Percentiles rank a stretch among this genome's conserved stretches.
These are phyloP conservation scores for Ensete ventricosum DNA, from an alignment of 176 grass and related monocot species.

Conservation along the genomic window DNA sequence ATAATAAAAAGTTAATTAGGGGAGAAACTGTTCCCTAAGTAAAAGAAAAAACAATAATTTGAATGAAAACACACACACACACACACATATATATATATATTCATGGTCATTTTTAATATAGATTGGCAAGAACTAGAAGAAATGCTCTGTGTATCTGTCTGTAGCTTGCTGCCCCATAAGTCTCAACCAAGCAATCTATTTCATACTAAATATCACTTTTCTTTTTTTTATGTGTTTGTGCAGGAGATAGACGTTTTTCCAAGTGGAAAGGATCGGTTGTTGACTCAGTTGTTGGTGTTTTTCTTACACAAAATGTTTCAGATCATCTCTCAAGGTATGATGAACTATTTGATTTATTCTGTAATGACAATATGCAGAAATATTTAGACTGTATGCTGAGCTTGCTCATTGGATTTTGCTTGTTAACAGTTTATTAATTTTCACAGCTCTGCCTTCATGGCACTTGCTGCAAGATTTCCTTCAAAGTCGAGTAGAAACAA, in stretches of 20 bases:
- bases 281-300: constrained; percentile 84
- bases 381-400: not conserved
- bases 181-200: not conserved
- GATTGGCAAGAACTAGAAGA: not conserved
- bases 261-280: constrained; percentile 91
- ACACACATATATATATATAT: not conserved
- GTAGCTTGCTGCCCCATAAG: not conserved
- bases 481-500: constrained; percentile 22
- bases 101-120: not conserved
- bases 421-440: constrained; percentile 16
- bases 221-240: constrained; percentile 6
- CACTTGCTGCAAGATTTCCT: constrained; percentile 59
- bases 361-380: constrained; percentile 16
- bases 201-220: not conserved
- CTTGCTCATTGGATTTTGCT: not conserved
- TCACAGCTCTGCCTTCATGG: constrained; percentile 78
- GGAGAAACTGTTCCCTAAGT: not conserved
- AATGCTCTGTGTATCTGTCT: not conserved
- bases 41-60: not conserved
- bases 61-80: not conserved
- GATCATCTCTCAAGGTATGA: constrained; percentile 92
- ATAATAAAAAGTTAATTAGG: not conserved
- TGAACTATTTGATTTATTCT: constrained; percentile 19
- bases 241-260: constrained; percentile 80
- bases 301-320: constrained; percentile 89